Conservation (phyloP, 345 rosid species). For the Cochlearia excelsa region DNA sequence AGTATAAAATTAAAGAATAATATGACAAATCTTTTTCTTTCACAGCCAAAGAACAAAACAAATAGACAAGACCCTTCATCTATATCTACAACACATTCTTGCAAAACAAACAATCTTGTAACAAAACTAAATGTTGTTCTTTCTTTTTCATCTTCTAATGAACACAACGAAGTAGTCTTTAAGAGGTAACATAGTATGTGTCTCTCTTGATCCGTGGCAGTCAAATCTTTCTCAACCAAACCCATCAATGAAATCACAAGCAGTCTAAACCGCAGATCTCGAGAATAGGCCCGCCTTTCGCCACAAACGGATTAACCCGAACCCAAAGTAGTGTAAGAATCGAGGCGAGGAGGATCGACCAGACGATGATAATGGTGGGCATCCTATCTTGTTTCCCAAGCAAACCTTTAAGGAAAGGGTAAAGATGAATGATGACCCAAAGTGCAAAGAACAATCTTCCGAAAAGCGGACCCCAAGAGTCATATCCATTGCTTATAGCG, state of each 20-base stretch:
- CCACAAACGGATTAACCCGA: conserved; percentile 83
- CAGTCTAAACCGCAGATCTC: conserved; percentile 92
- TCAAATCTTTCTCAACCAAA: conserved; percentile 9
- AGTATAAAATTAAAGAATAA: conserved; percentile 36
- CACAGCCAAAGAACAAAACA: conserved; percentile 39
- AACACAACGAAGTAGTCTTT: conserved; percentile 32
- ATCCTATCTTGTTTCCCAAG: conserved; percentile 93
- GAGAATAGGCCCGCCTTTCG: conserved; percentile 76
- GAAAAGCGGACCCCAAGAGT: conserved; percentile 96
- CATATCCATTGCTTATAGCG: conserved; percentile 95
- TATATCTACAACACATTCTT: conserved; percentile 43
- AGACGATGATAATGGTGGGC: conserved; percentile 90
- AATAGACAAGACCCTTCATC: conserved; percentile 34
- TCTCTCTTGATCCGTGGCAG: conserved; percentile 35
- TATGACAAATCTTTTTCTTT: conserved; percentile 21
- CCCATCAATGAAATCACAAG: conserved; percentile 38
- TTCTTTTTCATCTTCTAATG: conserved; percentile 19
- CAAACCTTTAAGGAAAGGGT: conserved; percentile 97
- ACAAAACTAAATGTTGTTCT: conserved; percentile 23
- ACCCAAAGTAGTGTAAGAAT: conserved; percentile 96
- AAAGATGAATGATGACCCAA: conserved; percentile 92
- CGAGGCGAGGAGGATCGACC: conserved; percentile 94
- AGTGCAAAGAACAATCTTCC: conserved; percentile 90
- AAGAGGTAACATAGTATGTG: conserved; percentile 16
- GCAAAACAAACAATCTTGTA: conserved; percentile 33